Base-by-base conservation (phyloP, 441 rosid species). In the Metrosideros polymorpha region DNA sequence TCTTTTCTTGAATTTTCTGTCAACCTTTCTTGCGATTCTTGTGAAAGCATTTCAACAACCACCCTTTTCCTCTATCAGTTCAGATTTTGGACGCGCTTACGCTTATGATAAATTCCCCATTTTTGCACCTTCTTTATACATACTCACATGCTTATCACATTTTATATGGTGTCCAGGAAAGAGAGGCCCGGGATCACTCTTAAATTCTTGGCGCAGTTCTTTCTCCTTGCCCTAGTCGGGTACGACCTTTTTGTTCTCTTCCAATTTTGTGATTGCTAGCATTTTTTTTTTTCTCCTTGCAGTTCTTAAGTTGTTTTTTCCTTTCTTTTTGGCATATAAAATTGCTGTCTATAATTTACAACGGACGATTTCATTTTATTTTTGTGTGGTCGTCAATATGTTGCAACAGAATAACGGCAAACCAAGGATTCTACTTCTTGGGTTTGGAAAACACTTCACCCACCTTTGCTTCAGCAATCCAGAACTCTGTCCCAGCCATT, bases 191-290 rank as follows among this genome's bases (percentile, higher is more conserved):
- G 95, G 50, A 91, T 98, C 82, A 94, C 91, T 85, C 92, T 95
- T 52, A 97, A 95, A 85, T 94, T 97, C 85, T 91, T 94, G 85
- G 43, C 93, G 13, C 99, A 97, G 92, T 97, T 97, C 95, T 96
- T 97, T 92, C 77, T 96, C 84, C 91, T 97, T 8, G 99, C 99
- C 47, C 94, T 95, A 53, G 90, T 97, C 45, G 99, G 99, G 99
- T 96, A 95, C 17, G 47, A 42, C n/a, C 79, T 10, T 22, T 22
- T 71, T 22, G 3, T 8, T 39, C 12, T 63, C 47, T 66, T 17
- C 79, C 79, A 71, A 71, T 39, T 35, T 71, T 35, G 79, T 35
- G 79, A 35, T 22, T 24, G 79, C 47, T 24, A 24, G 8, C n/a
- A n/a, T n/a, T n/a, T n/a, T n/a, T n/a, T n/a, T n/a, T n/a, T n/a